Conservation (phyloP, 345 rosid species). For the Salix purpurea region DNA sequence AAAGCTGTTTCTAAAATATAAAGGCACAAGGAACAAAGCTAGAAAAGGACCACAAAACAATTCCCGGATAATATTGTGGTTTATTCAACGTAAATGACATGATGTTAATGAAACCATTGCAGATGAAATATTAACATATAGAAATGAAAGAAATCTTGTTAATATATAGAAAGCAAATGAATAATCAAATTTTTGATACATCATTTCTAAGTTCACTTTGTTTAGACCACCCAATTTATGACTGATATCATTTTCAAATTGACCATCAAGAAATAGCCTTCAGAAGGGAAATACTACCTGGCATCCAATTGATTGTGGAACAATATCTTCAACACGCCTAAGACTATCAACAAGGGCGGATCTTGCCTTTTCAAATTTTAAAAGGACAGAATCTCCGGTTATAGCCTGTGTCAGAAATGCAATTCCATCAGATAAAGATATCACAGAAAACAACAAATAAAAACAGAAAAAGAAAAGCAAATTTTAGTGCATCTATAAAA, state of each 20-base stretch:
- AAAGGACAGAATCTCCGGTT: constrained; percentile 85
- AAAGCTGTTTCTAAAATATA: background rate
- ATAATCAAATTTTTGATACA: background rate
- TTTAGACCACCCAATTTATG: background rate
- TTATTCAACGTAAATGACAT: background rate
- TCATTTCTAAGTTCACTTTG: background rate
- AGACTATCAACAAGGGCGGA: constrained; percentile 74
- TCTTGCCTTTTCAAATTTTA: constrained; percentile 77
- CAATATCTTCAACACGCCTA: constrained; percentile 90
- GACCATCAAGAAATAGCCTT: background rate
- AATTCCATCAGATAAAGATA: constrained; percentile 5
- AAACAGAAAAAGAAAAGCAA: background rate
- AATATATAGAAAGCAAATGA: background rate
- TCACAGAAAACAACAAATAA: background rate
- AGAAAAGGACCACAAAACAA: background rate
- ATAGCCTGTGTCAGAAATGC: constrained; percentile 59
- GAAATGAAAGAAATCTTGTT: background rate
- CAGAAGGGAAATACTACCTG: constrained; percentile 44
- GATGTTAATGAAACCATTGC: background rate
- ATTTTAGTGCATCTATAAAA: background rate
- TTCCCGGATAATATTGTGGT: background rate
- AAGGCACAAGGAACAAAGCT: background rate
- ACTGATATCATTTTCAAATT: background rate
- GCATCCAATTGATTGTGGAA: constrained; percentile 75
- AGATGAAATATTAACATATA: background rate